These are phyloP conservation scores for Fusarium decemcellulare DNA, from an alignment of 2,329 filamentous ascomycete species.

Conservation along the genomic window DNA sequence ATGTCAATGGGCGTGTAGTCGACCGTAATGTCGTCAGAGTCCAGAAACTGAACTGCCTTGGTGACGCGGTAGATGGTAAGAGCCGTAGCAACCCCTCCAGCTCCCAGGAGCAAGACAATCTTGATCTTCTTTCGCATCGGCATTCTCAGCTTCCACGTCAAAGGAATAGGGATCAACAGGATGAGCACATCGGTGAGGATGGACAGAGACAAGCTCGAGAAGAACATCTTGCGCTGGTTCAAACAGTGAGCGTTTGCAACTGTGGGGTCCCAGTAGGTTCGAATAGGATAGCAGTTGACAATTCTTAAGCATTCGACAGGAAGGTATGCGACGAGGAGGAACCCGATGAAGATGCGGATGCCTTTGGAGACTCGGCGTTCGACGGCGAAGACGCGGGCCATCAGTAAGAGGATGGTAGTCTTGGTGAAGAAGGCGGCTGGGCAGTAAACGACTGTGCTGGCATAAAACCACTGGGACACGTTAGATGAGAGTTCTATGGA, in stretches of 20 bases:
- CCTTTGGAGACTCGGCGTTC: constrained; percentile 28
- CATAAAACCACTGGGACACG: constrained; percentile 37
- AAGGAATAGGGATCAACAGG: constrained; percentile 31
- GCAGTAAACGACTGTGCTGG: constrained; percentile 37
- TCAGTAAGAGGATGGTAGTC: constrained; percentile 38
- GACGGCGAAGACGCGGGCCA: constrained; percentile 41
- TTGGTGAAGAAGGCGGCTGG: constrained; percentile 43
- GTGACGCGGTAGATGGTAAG: constrained; percentile 31
- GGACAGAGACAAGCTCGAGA: constrained; percentile 29
- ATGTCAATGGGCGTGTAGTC: constrained; percentile 37
- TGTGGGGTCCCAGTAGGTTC: constrained; percentile 55
- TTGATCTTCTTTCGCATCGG: constrained; percentile 38
- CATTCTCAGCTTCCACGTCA: constrained; percentile 36
- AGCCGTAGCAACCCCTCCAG: constrained; percentile 40
- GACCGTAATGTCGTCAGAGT: constrained; percentile 38
- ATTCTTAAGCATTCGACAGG: constrained; percentile 54
- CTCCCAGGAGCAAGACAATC: constrained; percentile 36
- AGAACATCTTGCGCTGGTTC: constrained; percentile 50
- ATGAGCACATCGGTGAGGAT: constrained; percentile 40
- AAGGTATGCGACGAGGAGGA: constrained; percentile 30
- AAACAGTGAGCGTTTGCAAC: constrained; percentile 49
- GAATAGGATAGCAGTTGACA: constrained; percentile 57
- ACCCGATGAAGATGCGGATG: constrained; percentile 37
- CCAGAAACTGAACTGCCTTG: constrained; percentile 25
- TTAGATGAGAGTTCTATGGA: not conserved